These are phyloP conservation scores for Elsinoe perseae DNA, from an alignment of 2,329 filamentous ascomycete species.

Conservation along the genomic window DNA sequence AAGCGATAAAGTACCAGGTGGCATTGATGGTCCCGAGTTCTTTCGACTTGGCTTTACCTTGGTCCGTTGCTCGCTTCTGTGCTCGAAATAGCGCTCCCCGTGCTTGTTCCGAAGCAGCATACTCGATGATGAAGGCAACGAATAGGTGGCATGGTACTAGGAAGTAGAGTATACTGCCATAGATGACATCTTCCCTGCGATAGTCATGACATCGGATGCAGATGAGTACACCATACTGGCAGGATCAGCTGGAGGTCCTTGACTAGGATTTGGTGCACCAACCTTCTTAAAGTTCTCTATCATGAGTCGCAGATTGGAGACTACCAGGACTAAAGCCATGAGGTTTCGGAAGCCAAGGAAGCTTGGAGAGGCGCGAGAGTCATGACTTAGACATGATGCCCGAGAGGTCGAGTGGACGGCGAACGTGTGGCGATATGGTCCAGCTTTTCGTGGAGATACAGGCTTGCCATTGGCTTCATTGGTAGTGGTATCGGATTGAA, in stretches of 20 bases:
- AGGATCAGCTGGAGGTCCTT: background rate
- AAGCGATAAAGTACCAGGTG: slow-evolving; percentile 73
- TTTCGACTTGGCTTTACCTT: slow-evolving; percentile 50
- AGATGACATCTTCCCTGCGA: slow-evolving; percentile 64
- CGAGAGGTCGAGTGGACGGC: slow-evolving; percentile 68
- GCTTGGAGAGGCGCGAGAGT: slow-evolving; percentile 65
- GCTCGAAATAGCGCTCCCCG: slow-evolving; percentile 55
- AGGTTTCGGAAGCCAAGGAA: slow-evolving; percentile 93
- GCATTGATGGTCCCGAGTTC: slow-evolving; percentile 33
- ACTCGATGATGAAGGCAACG: slow-evolving; percentile 82
- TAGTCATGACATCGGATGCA: slow-evolving; percentile 88
- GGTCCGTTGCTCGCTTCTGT: slow-evolving; percentile 37
- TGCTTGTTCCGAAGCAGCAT: slow-evolving; percentile 72
- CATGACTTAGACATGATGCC: slow-evolving; percentile 79
- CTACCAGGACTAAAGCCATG: slow-evolving; percentile 84
- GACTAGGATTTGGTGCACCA: slow-evolving; percentile 14
- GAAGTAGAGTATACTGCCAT: slow-evolving; percentile 72
- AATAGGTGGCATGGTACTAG: slow-evolving; percentile 87
- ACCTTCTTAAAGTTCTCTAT: slow-evolving; percentile 97
- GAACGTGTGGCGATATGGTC: slow-evolving; percentile 85
- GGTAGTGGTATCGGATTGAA: background rate
- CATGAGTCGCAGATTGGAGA: slow-evolving; percentile 86
- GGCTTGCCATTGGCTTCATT: slow-evolving; percentile 5
- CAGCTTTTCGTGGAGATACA: slow-evolving; percentile 23
- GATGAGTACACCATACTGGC: slow-evolving; percentile 80